Percentiles rank a stretch among this genome's conserved stretches.
Evolutionary conservation across 2,329 filamentous ascomycete species (phyloP).

Genomic region (Xylaria sp.): DNA sequence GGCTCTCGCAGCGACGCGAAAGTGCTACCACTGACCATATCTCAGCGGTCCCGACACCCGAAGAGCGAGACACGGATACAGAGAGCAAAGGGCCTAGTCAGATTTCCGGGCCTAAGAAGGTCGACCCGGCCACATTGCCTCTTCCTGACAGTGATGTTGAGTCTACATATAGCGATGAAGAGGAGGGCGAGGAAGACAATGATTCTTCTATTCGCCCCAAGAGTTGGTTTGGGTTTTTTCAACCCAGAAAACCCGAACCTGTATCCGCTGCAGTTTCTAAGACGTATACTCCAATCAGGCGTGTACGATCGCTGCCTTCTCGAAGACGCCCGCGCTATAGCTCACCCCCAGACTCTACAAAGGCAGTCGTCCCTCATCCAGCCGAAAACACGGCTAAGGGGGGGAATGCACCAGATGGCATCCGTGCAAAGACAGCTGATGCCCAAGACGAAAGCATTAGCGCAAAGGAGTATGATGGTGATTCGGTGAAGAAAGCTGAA

Average conservation of each 20-base stretch:
- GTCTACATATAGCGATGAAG: conserved; percentile 65
- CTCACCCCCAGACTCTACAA: conserved; percentile 3
- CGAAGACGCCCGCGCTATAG: conserved; percentile 26
- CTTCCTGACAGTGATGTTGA: conserved; percentile 70
- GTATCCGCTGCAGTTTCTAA: background rate
- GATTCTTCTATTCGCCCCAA: conserved; percentile 47
- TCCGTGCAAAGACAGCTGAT: background rate
- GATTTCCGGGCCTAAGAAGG: conserved; percentile 14
- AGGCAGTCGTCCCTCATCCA: background rate
- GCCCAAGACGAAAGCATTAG: background rate
- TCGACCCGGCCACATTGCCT: conserved; percentile 64
- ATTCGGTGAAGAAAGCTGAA: conserved; percentile 2
- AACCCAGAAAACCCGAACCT: conserved; percentile 32
- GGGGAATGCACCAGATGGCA: background rate
- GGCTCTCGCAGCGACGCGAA: conserved; percentile 40
- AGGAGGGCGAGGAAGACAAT: conserved; percentile 50
- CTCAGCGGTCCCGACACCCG: conserved; percentile 41
- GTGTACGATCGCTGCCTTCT: conserved; percentile 31
- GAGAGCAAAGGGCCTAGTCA: conserved; percentile 6
- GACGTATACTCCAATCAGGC: conserved; percentile 39
- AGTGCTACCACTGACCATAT: conserved; percentile 45
- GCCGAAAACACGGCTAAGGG: background rate
- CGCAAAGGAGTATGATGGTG: background rate
- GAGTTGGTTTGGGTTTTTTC: conserved; percentile 46
- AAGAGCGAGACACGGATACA: conserved; percentile 27